Conservation (phyloP, 2,329 filamentous ascomycete species). For the Thelonectria rubi region DNA sequence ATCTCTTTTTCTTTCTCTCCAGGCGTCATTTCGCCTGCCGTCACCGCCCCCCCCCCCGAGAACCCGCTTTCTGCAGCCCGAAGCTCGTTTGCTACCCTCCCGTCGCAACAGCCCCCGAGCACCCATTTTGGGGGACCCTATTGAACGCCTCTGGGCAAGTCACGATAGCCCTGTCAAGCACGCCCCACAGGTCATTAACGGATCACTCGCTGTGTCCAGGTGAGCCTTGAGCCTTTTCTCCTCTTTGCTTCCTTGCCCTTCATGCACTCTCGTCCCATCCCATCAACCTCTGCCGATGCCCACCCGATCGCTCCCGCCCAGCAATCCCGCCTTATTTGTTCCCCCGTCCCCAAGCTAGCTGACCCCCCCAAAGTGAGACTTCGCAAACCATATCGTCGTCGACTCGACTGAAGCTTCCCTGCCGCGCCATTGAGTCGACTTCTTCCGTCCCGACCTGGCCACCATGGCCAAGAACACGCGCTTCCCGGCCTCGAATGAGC, state of each 20-base stretch:
- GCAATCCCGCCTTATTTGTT: conserved; percentile 30
- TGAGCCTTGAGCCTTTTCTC: conserved; percentile 36
- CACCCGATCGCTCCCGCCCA: conserved; percentile 36
- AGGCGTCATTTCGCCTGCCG: conserved; percentile 27
- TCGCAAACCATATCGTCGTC: neutral
- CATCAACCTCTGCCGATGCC: conserved; percentile 35
- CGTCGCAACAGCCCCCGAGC: conserved; percentile 23
- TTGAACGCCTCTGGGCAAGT: conserved; percentile 38
- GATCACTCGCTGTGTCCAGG: conserved; percentile 38
- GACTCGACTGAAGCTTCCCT: conserved; percentile 12
- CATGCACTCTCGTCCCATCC: conserved; percentile 41
- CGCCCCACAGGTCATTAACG: conserved; percentile 41
- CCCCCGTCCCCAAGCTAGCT: conserved; percentile 31
- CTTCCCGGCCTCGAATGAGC: conserved; percentile 56
- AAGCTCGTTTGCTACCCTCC: conserved; percentile 23
- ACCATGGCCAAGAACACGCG: conserved; percentile 63
- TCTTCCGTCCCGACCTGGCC: conserved; percentile 47
- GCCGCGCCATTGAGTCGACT: conserved; percentile 29
- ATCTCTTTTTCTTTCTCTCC: neutral
- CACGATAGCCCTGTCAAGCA: conserved; percentile 41
- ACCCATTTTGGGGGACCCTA: conserved; percentile 31
- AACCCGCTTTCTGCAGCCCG: conserved; percentile 32
- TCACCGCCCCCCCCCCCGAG: conserved; percentile 31
- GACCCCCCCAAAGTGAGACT: conserved; percentile 23
- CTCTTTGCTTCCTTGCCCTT: conserved; percentile 35